These are phyloP conservation scores for Lactifluus subvellereus DNA, from an alignment of 768 basidiomycete genomes.

Conservation along the genomic window DNA sequence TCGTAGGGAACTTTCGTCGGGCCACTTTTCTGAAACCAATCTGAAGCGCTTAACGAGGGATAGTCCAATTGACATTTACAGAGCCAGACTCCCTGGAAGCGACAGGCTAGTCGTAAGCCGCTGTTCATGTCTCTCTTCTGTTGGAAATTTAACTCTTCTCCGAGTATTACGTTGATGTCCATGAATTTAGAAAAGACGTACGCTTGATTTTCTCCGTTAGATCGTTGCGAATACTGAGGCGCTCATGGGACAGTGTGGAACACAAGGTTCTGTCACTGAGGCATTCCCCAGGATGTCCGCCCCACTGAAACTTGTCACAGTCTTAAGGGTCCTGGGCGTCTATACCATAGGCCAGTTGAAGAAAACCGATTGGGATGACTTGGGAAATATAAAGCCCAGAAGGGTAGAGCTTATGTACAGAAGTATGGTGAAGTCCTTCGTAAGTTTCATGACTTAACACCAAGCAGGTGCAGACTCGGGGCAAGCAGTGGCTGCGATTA, in stretches of 20 bases:
- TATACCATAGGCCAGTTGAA: constrained; percentile 12
- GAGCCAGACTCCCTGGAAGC: constrained; percentile 20
- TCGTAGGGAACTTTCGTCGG: constrained; percentile 17
- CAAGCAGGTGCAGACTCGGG: constrained; percentile 12
- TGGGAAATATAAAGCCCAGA: constrained; percentile 3
- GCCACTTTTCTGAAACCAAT: constrained; percentile 17
- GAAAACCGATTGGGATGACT: constrained; percentile 8
- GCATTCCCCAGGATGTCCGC: background rate
- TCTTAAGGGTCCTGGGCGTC: constrained; percentile 4
- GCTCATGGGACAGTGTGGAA: constrained; percentile 1
- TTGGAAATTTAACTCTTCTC: background rate
- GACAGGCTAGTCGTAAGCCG: constrained; percentile 17
- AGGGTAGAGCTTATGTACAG: background rate
- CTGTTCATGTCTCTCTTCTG: no score
- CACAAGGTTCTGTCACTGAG: constrained; percentile 8
- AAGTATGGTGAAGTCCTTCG: background rate
- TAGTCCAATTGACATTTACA: constrained; percentile 18
- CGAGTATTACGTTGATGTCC: constrained; percentile 20
- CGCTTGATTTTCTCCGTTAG: background rate
- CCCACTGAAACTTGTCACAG: background rate
- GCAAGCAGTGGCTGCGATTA: background rate
- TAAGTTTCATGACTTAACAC: background rate
- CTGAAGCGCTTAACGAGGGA: constrained; percentile 14
- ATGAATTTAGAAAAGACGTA: constrained; percentile 17
- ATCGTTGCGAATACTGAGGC: background rate